Conservation (phyloP, 345 rosid species). For the Populus simonii region DNA sequence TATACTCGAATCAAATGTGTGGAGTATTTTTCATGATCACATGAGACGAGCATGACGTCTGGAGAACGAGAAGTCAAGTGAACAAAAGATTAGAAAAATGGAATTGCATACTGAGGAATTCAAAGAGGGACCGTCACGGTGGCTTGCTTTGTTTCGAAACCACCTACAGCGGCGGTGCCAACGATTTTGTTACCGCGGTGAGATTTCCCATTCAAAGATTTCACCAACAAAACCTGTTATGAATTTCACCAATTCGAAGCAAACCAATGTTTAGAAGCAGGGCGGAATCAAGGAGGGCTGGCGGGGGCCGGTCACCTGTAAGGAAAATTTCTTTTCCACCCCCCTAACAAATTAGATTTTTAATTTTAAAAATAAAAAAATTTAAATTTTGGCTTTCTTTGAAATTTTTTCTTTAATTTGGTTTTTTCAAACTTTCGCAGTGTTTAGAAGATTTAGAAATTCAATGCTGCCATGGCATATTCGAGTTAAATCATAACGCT, state of each 20-base stretch:
- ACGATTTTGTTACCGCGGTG: conserved; percentile 13
- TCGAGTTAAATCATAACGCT: neutral
- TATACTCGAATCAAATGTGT: neutral
- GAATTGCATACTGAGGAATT: conserved; percentile 3
- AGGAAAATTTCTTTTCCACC: no score
- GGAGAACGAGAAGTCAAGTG: neutral
- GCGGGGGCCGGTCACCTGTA: no score
- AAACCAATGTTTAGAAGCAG: neutral
- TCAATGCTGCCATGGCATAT: neutral
- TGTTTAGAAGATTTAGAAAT: neutral
- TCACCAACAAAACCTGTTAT: conserved; percentile 17
- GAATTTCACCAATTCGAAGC: neutral
- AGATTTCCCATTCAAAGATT: conserved; percentile 17
- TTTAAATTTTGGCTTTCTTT: no score
- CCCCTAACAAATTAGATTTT: no score
- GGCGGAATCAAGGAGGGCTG: no score
- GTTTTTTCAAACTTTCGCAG: no score
- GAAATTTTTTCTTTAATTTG: no score
- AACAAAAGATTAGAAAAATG: neutral
- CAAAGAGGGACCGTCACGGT: neutral
- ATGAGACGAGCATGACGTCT: neutral
- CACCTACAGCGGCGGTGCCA: conserved; percentile 31
- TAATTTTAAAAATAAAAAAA: no score
- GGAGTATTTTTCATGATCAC: neutral
- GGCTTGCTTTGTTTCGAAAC: conserved; percentile 9